These are phyloP conservation scores for Botryotinia narcissicola DNA, from an alignment of 2,329 filamentous ascomycete species.

Conservation along the genomic window DNA sequence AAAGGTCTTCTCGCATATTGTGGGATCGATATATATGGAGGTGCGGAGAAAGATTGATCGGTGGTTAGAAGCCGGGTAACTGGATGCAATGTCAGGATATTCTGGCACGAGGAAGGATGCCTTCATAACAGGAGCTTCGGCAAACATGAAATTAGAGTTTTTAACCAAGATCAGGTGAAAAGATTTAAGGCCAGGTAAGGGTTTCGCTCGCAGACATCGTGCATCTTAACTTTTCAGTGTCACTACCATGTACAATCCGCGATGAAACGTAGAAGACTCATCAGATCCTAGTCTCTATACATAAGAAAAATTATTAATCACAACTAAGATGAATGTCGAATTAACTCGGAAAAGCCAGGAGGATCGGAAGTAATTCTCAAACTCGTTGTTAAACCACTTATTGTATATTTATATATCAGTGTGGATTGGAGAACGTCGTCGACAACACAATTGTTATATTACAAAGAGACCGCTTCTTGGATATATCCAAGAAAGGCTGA, in stretches of 20 bases:
- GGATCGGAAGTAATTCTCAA: neutral
- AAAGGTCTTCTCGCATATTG: neutral
- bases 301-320: neutral
- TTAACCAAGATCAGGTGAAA: neutral
- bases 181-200: neutral
- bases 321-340: neutral
- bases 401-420: neutral
- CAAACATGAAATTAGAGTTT: neutral
- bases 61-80: neutral
- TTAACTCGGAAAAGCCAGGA: neutral
- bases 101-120: neutral
- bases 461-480: neutral
- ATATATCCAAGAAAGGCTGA: neutral
- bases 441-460: no score
- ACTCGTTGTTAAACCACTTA: neutral
- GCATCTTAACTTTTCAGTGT: neutral
- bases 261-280: fast-evolving
- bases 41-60: neutral
- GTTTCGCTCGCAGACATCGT: no score
- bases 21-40: neutral
- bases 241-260: neutral
- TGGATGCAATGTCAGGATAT: neutral
- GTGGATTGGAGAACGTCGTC: no score
- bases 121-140: neutral
- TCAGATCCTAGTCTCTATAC: neutral